Conservation (phyloP, 257 asterid genomes). For the Solanum rostratum region DNA sequence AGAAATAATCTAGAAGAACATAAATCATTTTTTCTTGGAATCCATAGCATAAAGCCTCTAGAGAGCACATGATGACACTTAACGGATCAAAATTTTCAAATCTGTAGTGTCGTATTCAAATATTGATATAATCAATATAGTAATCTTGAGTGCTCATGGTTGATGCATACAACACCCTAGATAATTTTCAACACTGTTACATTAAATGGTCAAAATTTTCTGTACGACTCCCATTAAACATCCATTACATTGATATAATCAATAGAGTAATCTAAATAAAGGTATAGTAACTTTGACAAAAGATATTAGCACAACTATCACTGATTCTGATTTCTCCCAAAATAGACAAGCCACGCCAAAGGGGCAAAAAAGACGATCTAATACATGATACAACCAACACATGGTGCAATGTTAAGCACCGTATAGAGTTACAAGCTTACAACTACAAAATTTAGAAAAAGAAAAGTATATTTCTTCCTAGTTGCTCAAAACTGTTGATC, state of each 20-base stretch:
- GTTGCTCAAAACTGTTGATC: neutral
- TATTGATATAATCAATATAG: too few relatives aligned
- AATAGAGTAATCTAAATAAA: neutral
- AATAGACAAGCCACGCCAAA: neutral
- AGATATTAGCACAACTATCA: neutral
- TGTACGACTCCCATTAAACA: neutral
- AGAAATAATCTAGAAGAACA: neutral
- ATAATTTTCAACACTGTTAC: neutral
- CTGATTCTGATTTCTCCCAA: neutral
- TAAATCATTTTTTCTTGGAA: neutral
- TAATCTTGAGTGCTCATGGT: too few relatives aligned
- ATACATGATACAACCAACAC: neutral
- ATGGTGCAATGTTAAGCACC: neutral
- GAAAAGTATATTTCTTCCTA: slow-evolving; percentile 5
- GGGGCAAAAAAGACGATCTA: neutral
- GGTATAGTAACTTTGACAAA: neutral
- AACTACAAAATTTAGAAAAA: neutral
- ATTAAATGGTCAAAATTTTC: neutral
- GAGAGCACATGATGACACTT: neutral
- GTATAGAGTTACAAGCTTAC: neutral
- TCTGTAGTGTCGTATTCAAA: neutral
- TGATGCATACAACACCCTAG: too few relatives aligned
- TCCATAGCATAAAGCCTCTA: neutral
- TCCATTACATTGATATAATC: neutral
- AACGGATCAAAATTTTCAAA: neutral